A percentile compares a stretch with the other conserved stretches of the same genome.
Evolutionary conservation across 2,329 filamentous ascomycete species (phyloP).

Genomic region (Ophiostoma quercus): DNA sequence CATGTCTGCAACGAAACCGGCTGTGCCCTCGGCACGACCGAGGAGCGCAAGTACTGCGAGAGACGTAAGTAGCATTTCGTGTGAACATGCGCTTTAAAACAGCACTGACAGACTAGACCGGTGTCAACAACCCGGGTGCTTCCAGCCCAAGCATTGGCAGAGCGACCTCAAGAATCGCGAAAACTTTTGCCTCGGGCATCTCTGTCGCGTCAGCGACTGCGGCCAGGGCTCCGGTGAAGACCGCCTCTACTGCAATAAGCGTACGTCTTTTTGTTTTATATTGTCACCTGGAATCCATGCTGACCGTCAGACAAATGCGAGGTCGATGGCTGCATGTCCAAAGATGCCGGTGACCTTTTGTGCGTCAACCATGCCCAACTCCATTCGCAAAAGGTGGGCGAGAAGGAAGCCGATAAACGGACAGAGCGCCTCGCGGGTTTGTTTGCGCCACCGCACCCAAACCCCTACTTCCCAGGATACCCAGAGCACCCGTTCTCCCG

Average conservation of each 20-base stretch:
- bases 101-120: conserved; percentile 15
- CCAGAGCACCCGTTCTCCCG: background rate
- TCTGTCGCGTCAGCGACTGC: background rate
- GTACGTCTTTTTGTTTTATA: background rate
- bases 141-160: conserved; percentile 22
- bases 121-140: conserved; percentile 17
- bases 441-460: background rate
- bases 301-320: background rate
- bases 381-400: background rate
- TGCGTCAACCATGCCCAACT: background rate
- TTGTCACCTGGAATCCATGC: background rate
- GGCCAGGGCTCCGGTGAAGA: background rate
- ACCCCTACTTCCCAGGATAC: background rate
- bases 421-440: background rate
- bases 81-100: too few species aligned
- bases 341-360: background rate
- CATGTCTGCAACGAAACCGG: conserved; percentile 25
- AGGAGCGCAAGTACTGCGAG: conserved; percentile 20
- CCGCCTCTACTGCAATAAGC: background rate
- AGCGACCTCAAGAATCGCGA: conserved; percentile 20
- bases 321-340: background rate
- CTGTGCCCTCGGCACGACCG: conserved; percentile 15
- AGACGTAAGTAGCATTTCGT: conserved; percentile 4
- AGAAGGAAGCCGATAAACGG: background rate
- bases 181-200: conserved; percentile 20